Evolutionary conservation across 2,329 filamentous ascomycete species (phyloP).

Genomic region (Aspergillus sp.): DNA sequence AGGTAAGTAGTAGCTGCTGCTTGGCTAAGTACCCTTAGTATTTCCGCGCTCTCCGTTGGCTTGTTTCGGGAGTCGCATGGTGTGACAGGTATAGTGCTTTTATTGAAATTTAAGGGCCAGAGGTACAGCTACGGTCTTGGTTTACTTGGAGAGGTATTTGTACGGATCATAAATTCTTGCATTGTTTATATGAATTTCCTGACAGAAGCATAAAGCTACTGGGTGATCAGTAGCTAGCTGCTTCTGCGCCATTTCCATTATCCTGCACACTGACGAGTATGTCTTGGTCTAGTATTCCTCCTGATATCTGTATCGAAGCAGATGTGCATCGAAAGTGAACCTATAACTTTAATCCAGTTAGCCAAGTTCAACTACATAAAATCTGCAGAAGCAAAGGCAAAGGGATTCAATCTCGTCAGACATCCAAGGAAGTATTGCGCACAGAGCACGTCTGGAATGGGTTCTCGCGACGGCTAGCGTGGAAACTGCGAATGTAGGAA

Average conservation of each 20-base stretch:
- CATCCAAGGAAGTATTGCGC: constrained; percentile 45
- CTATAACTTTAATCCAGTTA: background rate
- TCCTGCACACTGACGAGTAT: too few species aligned
- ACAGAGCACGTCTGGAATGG: constrained; percentile 36
- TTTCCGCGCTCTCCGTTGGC: constrained; percentile 4
- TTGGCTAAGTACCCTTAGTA: background rate
- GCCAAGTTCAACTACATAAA: background rate
- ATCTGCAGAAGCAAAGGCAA: background rate
- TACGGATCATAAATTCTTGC: background rate
- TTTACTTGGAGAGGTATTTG: background rate
- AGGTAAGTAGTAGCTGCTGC: too few species aligned
- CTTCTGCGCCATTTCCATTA: background rate
- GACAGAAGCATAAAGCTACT: background rate
- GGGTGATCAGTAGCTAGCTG: background rate
- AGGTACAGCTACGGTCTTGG: background rate
- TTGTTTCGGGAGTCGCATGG: constrained; percentile 2
- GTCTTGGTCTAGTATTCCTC: background rate
- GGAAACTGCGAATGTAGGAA: constrained; percentile 48
- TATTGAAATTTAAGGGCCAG: background rate
- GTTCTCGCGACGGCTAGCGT: constrained; percentile 43
- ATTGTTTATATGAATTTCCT: background rate
- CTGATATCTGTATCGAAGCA: background rate
- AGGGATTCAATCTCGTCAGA: constrained; percentile 27
- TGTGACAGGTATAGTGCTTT: background rate
- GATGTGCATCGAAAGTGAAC: background rate